Evolutionary conservation across 495 filamentous ascomycete species (phyloP), one percentile per base, ranked within the genome.

Genomic region (Neurospora sp.): DNA sequence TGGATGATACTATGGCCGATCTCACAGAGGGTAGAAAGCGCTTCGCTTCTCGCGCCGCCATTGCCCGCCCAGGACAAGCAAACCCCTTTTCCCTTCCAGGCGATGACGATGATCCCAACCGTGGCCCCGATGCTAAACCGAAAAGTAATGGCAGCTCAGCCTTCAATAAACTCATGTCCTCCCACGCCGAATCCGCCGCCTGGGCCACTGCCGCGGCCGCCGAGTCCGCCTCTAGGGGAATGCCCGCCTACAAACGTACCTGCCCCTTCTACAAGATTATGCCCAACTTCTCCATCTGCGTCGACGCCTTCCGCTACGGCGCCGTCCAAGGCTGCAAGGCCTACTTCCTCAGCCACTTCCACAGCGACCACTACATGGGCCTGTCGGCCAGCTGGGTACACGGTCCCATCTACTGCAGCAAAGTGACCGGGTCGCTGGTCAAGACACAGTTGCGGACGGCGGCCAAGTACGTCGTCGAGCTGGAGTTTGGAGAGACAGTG

Each of bases 231-330:
- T 90, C 93, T 8, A 87, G 93, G 31, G 96, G 96, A n/a, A 97
- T 95, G 80, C 93, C 93, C 54, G 91, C 95, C 1, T 95, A 94
- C 80, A 87, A 94, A 77, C 87, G 96, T 71, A 97, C 92, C 1
- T 99, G 96, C 80, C 96, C 96, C 0, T 99, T 99, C 79, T 99
- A 98, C 84, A 99, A 99, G 81, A 97, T 98, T 74, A 88, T 99
- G 81, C 93, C 94, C 3, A 93, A 93, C 1, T 92, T 98, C 74
- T 92, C 87, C 71, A 96, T 98, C 74, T 95, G 93, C 72, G 96
- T 99, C 5, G 96, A 99, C 80, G 96, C 96, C 0, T 98, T 99
- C 81, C 90, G 94, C 7, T 99, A 98, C 78, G 96, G 96, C 5
- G 92, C 93, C 5, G 92, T 99, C 0, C 88, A 96, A 80, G 94